Percentiles rank a stretch among this genome's conserved stretches.
Evolutionary conservation across 495 filamentous ascomycete genomes (phyloP).

Genomic region (Zalerion maritima): DNA sequence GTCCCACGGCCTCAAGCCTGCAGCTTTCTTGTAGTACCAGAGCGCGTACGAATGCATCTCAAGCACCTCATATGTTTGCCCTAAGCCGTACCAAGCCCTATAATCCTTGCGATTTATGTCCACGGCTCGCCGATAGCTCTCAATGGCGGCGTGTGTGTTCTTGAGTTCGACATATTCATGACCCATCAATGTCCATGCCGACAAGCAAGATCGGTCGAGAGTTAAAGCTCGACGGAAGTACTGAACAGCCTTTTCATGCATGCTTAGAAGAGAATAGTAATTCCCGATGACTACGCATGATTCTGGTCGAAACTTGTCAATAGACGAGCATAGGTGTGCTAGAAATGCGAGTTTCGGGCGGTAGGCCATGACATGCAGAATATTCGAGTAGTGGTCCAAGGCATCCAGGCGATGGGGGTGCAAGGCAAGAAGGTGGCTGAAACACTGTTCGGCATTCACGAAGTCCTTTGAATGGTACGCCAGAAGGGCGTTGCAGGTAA

Average conservation of each 20-base stretch:
- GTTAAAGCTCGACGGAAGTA: constrained; percentile 96
- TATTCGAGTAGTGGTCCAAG: constrained; percentile 91
- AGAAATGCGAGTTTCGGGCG: constrained; percentile 84
- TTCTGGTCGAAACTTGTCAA: constrained; percentile 93
- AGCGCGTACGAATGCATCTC: constrained; percentile 96
- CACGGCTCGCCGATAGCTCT: constrained; percentile 89
- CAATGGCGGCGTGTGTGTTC: constrained; percentile 96
- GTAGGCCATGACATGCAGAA: constrained; percentile 80
- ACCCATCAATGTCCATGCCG: constrained; percentile 97
- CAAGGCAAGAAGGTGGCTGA: constrained; percentile 59
- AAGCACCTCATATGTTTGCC: constrained; percentile 92
- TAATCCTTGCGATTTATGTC: constrained; percentile 96
- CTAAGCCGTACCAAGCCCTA: constrained; percentile 94
- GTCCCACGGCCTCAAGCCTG: constrained; percentile 79
- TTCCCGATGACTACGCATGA: constrained; percentile 96
- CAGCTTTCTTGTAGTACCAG: constrained; percentile 95
- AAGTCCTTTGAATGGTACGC: constrained; percentile 93
- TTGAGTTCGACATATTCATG: constrained; percentile 99
- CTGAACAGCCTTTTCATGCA: constrained; percentile 95
- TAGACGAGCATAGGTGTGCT: constrained; percentile 73
- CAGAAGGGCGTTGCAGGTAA: constrained; percentile 76
- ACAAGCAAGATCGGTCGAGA: constrained; percentile 78
- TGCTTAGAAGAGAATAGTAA: constrained; percentile 83
- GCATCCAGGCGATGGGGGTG: constrained; percentile 83
- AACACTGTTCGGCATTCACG: constrained; percentile 70